These are phyloP conservation scores for Fusarium pilosicola DNA, from an alignment of 2,329 filamentous ascomycete species.

Conservation along the genomic window DNA sequence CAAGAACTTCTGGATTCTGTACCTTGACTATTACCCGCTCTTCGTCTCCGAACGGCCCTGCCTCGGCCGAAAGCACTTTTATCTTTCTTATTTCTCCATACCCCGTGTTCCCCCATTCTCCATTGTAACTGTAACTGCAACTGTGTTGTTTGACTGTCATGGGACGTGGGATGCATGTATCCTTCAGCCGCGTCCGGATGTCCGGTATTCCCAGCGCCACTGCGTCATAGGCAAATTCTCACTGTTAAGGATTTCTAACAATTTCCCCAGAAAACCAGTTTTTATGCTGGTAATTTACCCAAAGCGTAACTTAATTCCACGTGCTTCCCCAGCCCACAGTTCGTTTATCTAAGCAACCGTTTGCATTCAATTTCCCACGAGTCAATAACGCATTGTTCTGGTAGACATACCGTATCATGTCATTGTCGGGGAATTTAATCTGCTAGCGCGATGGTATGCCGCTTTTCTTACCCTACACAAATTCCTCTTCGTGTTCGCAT, in stretches of 20 bases:
- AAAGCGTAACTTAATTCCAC: background rate
- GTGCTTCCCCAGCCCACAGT: background rate
- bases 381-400: background rate
- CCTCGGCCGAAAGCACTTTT: slow-evolving; percentile 27
- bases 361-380: background rate
- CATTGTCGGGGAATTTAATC: slow-evolving; percentile 10
- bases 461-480: background rate
- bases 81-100: slow-evolving; percentile 1
- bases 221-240: slow-evolving; percentile 6
- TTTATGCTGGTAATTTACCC: background rate
- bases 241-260: too few species aligned
- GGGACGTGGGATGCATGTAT: background rate
- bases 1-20: background rate
- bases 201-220: slow-evolving; percentile 21
- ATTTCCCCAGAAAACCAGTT: slow-evolving; percentile 14
- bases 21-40: background rate
- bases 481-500: background rate
- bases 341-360: background rate
- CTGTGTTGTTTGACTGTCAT: background rate
- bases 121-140: background rate
- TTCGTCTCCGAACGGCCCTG: slow-evolving; percentile 30
- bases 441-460: background rate
- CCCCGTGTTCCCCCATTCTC: slow-evolving; percentile 17
- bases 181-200: background rate
- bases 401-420: background rate